Evolutionary conservation across 257 asterid species (phyloP).

Genomic region (Salvia splendens): DNA sequence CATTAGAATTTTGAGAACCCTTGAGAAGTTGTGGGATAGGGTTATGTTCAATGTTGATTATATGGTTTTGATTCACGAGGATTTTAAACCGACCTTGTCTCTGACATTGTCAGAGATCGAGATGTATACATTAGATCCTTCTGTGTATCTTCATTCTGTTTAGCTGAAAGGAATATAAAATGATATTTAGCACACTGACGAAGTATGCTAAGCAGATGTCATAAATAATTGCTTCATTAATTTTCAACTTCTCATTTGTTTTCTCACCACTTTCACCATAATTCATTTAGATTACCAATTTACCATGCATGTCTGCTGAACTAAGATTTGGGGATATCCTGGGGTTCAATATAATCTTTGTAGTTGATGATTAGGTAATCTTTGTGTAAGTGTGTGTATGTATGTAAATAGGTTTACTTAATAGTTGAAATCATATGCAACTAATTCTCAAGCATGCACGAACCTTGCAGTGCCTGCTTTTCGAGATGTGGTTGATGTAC

Average conservation of each 20-base stretch:
- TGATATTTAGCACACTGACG: too few species aligned
- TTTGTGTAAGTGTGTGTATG: slow-evolving; percentile 5
- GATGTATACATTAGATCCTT: too few species aligned
- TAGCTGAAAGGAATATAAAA: too few species aligned
- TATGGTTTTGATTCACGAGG: too few species aligned
- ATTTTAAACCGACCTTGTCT: too few species aligned
- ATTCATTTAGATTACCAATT: neutral
- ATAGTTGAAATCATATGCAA: neutral
- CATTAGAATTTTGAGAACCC: neutral
- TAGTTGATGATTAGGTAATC: neutral
- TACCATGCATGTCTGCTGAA: neutral
- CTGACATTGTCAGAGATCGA: too few species aligned
- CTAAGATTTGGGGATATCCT: neutral
- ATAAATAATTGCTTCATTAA: too few species aligned
- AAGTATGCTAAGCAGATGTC: too few species aligned
- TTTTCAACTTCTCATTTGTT: neutral
- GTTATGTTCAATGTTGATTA: too few species aligned
- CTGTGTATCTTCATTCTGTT: too few species aligned
- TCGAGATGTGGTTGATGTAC: slow-evolving; percentile 63
- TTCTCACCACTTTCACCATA: slow-evolving; percentile 2
- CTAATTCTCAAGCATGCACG: slow-evolving; percentile 20
- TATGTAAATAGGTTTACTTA: neutral
- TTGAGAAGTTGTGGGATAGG: too few species aligned
- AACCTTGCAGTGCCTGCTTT: slow-evolving; percentile 71
- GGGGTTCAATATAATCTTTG: slow-evolving; percentile 5